Base-by-base conservation (phyloP, 1,139 yeast species). In the Pichia inconspicua region DNA sequence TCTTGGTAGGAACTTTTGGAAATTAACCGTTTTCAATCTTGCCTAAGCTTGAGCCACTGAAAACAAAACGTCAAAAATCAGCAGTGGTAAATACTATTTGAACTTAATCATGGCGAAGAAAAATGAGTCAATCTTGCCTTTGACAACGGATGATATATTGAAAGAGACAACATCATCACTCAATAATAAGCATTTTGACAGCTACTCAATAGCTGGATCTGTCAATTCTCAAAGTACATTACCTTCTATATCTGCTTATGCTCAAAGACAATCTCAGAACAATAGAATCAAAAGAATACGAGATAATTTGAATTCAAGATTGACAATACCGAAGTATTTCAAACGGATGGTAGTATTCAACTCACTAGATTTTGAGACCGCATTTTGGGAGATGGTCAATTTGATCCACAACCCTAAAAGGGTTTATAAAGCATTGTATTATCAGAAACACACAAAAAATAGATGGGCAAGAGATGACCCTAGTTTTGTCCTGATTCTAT, bases 381-480 rank as follows among this genome's bases (percentile, higher is more conserved):
- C 97, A 17, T 75, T 82, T 53, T 89, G 96, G 96, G 97, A 89
- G 63, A 82, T 88, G 65, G 71, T 84, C 56, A 78, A 87, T 59
- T 68, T 89, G 48, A 72, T 89, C 25, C 69, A 80, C 39, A 78
- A 83, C 43, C 97, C 97, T 2, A 77, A 82, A 56, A 82, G 86
- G 54, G 94, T 89, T 62, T 88, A 85, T 69, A 75, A 86, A 55
- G 79, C 92, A 25, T 77, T 87, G 52, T 87, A 86, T 62, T 87
- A 85, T 64, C 90, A 87, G 58, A 78, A 76, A 55, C 85, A 81
- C 57, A 80, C 85, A 2, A 79, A 78, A 56, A 77, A 78, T 55
- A 74, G 75, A 53, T 87, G 92, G 81, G 82, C 95, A 0, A 72
- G 97, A 56, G 97, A 89, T 62, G 97, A 89, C 63, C 97, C 97